Evolutionary conservation across 768 basidiomycete species (phyloP), one percentile per base, ranked within the genome.

Genomic region (Trametes cubensis): DNA sequence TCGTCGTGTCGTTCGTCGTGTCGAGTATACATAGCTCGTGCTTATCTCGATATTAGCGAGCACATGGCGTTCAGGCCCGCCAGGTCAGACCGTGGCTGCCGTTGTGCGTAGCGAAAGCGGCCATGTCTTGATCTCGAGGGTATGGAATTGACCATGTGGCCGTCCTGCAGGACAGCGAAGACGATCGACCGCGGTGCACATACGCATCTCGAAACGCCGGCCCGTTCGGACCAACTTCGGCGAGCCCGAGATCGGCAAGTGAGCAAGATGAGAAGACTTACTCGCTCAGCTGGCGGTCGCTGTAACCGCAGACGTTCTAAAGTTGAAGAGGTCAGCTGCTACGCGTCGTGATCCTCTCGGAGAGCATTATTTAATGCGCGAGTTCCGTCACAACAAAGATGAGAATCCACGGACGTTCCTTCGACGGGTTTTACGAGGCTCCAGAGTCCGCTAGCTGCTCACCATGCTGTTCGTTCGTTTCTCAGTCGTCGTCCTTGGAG

Each of bases 191-290:
- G 20, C 14, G 20, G 57, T 25, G 48, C 57, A 39, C 40, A 20
- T 51, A 44, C 3, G n/a, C 49, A 42, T 23, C 41, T 23, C 23
- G n/a, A 59, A n/a, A 25, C 20, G 17, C n/a, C 41, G 49, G 4
- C n/a, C 58, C 49, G 58, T 18, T 50, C 58, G 58, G 58, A 20
- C 28, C 38, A 51, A 51, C 58, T 23, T 59, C 58, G 58, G 58
- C 20, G 45, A 28, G 39, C 21, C 20, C 41, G 15, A 25, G 42
- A 28, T 11, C 47, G 18, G 34, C 44, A 14, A 40, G 26, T 18
- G 55, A 30, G 44, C 39, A 6, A 18, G 48, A 40, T 41, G 48
- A 28, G 34, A 34, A 34, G 34, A 10, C 34, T 4, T 11, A 34
- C 10, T 34, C 10, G 34, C 34, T 34, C 34, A 34, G 6, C 34